These are phyloP conservation scores for Oryza meyeriana DNA, from an alignment of 176 grass and related monocot species.

Conservation along the genomic window DNA sequence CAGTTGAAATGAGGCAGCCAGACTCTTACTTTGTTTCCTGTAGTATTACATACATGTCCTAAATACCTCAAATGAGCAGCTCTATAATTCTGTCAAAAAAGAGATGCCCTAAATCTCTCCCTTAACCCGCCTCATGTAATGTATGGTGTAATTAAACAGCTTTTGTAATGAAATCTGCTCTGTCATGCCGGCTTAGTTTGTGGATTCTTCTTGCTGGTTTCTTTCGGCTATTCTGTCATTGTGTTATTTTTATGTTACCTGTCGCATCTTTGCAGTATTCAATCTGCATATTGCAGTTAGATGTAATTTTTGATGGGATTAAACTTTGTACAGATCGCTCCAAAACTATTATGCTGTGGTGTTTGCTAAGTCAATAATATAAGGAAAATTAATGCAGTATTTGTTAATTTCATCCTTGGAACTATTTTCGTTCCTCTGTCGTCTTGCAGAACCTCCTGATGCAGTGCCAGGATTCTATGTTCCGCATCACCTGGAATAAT, in stretches of 20 bases:
- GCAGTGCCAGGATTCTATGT: too few species aligned
- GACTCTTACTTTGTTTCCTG: slow-evolving; percentile 33
- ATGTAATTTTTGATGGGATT: too few species aligned
- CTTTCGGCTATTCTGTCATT: background rate
- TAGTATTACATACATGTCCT: background rate
- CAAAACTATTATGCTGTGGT: background rate
- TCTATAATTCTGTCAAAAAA: slow-evolving; percentile 39
- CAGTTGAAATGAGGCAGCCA: slow-evolving; percentile 57
- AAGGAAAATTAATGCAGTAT: background rate
- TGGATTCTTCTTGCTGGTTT: background rate
- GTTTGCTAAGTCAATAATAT: background rate
- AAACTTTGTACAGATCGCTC: background rate
- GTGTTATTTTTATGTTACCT: background rate
- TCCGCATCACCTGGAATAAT: too few species aligned
- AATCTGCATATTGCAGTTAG: background rate
- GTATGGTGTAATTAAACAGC: slow-evolving; percentile 7
- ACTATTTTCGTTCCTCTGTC: background rate
- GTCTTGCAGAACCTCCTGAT: background rate
- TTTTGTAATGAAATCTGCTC: slow-evolving; percentile 48
- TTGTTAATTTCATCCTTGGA: background rate
- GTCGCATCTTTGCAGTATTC: background rate
- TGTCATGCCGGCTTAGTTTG: background rate
- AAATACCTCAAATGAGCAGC: slow-evolving; percentile 51
- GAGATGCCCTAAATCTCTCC: slow-evolving; percentile 47
- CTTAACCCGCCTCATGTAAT: slow-evolving; percentile 17